Conservation (phyloP, 1,139 yeast species). For the Lodderomyces elongisporus region DNA sequence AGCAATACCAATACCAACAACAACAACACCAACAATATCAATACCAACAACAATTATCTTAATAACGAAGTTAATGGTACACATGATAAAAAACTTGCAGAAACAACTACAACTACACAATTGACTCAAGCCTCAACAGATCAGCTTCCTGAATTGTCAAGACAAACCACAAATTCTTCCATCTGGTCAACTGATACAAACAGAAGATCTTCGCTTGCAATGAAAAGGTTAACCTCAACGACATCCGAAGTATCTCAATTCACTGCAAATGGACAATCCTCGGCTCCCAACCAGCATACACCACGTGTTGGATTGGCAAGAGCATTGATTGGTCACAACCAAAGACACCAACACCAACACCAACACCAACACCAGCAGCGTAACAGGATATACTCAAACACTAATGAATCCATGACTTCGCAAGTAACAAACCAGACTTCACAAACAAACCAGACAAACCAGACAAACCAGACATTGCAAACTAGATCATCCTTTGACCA, state of each 20-base stretch:
- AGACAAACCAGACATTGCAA: conserved; percentile 17
- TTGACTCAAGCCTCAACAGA: neutral
- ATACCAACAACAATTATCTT: neutral
- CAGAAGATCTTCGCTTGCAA: conserved; percentile 24
- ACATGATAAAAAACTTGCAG: neutral
- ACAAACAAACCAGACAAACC: no score
- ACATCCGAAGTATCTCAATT: conserved; percentile 29
- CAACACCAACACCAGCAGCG: neutral
- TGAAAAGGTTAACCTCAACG: conserved; percentile 30
- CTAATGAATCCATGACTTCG: conserved; percentile 20
- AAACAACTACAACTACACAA: neutral
- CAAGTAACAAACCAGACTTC: conserved; percentile 12
- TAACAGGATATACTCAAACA: conserved; percentile 17
- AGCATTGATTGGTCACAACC: conserved; percentile 24
- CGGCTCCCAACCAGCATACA: conserved; percentile 4
- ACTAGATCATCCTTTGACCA: conserved; percentile 30
- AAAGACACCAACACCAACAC: conserved; percentile 3
- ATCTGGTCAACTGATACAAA: conserved; percentile 39
- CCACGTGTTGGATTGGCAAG: conserved; percentile 44
- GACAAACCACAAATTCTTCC: conserved; percentile 32
- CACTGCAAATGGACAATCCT: conserved; percentile 20
- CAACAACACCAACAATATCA: neutral
- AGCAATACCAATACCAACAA: neutral
- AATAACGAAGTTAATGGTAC: neutral
- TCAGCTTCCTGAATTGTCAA: conserved; percentile 15